Evolutionary conservation across 495 filamentous ascomycete genomes (phyloP), one percentile per base, ranked within the genome.

Genomic region (Rhizodiscina lignyota): DNA sequence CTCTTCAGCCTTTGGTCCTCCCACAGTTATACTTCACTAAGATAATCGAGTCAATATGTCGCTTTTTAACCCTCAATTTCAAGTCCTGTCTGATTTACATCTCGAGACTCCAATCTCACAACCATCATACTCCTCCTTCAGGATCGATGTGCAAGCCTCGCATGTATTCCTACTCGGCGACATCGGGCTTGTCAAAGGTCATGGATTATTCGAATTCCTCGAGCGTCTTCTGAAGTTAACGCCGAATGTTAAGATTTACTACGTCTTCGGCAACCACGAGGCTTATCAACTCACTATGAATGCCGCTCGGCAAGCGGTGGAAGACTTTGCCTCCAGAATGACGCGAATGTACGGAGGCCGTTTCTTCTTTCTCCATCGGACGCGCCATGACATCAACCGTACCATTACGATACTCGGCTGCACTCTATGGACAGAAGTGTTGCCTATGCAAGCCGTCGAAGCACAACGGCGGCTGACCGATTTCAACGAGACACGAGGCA

Each of bases 261-360:
- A 73, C 1, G 54, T 72, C 0, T 59, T 68, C 6, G 72, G 72
- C 0, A 72, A 71, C 37, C 68, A 74, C 39, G 69, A 74, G 42
- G 73, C 74, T 52, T 70, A 70, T 45, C 58, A 61, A 26, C 35
- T 52, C 1, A 45, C 51, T 5, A 37, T 74, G 1, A 41, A 51
- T 22, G 52, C 48, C 0, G 71, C 69, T 1, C 44, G 35, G 30
- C 39, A 50, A 4, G 55, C 74, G 13, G 50, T 62, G 37, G 34
- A 47, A 8, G 67, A 74, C 43, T 51, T 55, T 6, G 51, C 16
- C 8, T 43, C 74, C 2, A 48, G 55, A 3, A 54, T 55, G 4
- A 56, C 57, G 11, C n/a, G n/a, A n/a, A n/a, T n/a, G n/a, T n/a
- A n/a, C n/a, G n/a, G n/a, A n/a, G n/a, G n/a, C n/a, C n/a, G n/a